phyloP scores from a whole-genome alignment of 2,329 filamentous ascomycete species.

The Fusarium sp. region DNA sequence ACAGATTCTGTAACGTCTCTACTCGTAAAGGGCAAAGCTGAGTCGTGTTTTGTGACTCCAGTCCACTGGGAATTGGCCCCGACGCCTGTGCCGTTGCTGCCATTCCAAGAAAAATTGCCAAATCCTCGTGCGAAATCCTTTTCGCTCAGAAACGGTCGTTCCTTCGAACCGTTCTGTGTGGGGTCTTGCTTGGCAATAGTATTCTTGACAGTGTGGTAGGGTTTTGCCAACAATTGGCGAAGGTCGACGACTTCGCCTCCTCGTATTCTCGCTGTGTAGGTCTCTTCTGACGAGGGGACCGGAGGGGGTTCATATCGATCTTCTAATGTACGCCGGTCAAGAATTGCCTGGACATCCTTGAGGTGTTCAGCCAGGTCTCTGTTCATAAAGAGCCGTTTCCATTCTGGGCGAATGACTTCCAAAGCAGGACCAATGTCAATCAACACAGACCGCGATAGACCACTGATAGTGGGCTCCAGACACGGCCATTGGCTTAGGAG shows the following conservation, averaged over 20 bases:
- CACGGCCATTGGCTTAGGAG: constrained; percentile 49
- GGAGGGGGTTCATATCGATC: constrained; percentile 30
- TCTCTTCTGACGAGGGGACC: constrained; percentile 35
- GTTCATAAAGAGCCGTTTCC: constrained; percentile 46
- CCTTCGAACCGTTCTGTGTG: not conserved
- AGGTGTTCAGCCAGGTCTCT: constrained; percentile 41
- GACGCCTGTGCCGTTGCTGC: not conserved
- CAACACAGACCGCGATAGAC: constrained; percentile 31
- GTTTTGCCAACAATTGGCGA: constrained; percentile 36
- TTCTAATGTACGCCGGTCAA: constrained; percentile 34
- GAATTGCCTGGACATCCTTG: constrained; percentile 36
- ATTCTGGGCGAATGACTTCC: constrained; percentile 47
- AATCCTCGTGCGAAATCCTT: constrained; percentile 12
- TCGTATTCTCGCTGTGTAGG: constrained; percentile 34
- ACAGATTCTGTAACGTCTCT: constrained; percentile 14
- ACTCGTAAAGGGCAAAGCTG: constrained; percentile 13
- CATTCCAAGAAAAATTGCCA: constrained; percentile 10
- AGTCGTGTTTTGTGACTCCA: constrained; percentile 1
- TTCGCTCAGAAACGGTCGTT: constrained; percentile 28
- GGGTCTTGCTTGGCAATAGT: not conserved
- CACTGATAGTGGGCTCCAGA: constrained; percentile 39
- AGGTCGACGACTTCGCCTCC: constrained; percentile 41
- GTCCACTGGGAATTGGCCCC: not conserved
- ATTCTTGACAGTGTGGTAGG: constrained; percentile 14
- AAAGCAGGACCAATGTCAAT: constrained; percentile 45